Evolutionary conservation across 345 rosid genomes (phyloP).

Genomic region (Dimocarpus longan): DNA sequence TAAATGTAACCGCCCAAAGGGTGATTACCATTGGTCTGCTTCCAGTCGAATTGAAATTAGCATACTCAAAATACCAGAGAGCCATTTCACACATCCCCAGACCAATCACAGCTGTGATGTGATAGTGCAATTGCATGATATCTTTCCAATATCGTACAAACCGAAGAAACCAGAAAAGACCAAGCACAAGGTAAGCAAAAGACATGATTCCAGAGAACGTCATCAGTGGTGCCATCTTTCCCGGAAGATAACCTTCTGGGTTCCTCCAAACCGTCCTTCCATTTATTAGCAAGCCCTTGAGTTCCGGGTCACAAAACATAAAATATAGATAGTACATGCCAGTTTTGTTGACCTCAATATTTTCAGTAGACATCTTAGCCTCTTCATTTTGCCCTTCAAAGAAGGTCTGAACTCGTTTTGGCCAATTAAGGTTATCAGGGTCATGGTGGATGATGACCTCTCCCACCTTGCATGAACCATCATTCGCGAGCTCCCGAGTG

Average conservation of each 20-base stretch:
- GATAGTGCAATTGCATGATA: conserved; percentile 40
- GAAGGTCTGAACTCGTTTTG: conserved; percentile 40
- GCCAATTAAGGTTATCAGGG: conserved; percentile 25
- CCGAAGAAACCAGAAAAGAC: conserved; percentile 45
- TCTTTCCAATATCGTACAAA: conserved; percentile 42
- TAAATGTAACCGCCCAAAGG: conserved; percentile 40
- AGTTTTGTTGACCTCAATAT: conserved; percentile 36
- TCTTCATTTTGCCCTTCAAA: conserved; percentile 44
- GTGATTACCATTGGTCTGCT: conserved; percentile 42
- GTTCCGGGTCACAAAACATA: conserved; percentile 49
- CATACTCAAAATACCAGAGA: conserved; percentile 42
- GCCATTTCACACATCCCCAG: conserved; percentile 58
- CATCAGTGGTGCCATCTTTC: conserved; percentile 50
- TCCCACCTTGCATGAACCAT: conserved; percentile 44
- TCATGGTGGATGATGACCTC: conserved; percentile 42
- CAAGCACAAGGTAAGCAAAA: conserved; percentile 40
- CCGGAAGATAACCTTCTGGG: conserved; percentile 46
- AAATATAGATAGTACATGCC: conserved; percentile 53
- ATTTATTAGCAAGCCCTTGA: conserved; percentile 28
- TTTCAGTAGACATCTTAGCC: conserved; percentile 38
- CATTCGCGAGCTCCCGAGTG: conserved; percentile 34
- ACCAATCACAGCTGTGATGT: conserved; percentile 43
- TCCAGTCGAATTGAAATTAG: conserved; percentile 43
- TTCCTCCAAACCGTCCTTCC: conserved; percentile 53
- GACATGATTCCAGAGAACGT: conserved; percentile 44